Conservation (phyloP, 495 filamentous ascomycete genomes). For the Xylaria sp. region DNA sequence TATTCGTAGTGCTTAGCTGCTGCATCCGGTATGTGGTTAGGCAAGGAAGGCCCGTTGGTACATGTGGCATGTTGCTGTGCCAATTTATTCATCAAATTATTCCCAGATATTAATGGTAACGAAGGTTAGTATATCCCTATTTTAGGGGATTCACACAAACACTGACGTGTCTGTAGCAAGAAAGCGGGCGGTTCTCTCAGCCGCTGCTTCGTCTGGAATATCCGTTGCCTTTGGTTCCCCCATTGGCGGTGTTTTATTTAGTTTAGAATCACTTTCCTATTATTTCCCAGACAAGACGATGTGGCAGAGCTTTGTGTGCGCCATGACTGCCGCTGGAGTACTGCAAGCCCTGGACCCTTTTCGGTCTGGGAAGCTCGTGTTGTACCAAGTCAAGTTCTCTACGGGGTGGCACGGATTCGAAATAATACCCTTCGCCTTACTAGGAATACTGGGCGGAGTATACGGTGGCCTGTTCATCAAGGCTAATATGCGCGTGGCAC, state of each 20-base stretch:
- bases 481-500: conserved; percentile 84
- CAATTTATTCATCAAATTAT: conserved; percentile 92
- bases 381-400: conserved; percentile 96
- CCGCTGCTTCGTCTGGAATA: conserved; percentile 92
- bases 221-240: conserved; percentile 98
- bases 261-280: conserved; percentile 95
- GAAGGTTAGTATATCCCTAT: conserved; percentile 66
- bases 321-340: conserved; percentile 95
- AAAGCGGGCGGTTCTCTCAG: conserved; percentile 94
- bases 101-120: conserved; percentile 81
- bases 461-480: conserved; percentile 96
- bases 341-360: conserved; percentile 94
- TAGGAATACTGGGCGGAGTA: conserved; percentile 88
- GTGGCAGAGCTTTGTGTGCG: conserved; percentile 99
- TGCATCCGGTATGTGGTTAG: conserved; percentile 96
- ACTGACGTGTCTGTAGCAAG: conserved; percentile 63
- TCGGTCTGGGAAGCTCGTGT: conserved; percentile 91
- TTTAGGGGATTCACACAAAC: background rate
- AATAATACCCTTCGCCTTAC: conserved; percentile 82
- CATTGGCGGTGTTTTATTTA: conserved; percentile 92
- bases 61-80: conserved; percentile 98
- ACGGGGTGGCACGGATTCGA: conserved; percentile 95
- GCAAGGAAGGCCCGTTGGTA: conserved; percentile 95
- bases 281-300: conserved; percentile 99
- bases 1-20: conserved; percentile 80